phyloP scores from a whole-genome alignment of 2,329 filamentous ascomycete genomes.

The Arthrobotrys megalospora region DNA sequence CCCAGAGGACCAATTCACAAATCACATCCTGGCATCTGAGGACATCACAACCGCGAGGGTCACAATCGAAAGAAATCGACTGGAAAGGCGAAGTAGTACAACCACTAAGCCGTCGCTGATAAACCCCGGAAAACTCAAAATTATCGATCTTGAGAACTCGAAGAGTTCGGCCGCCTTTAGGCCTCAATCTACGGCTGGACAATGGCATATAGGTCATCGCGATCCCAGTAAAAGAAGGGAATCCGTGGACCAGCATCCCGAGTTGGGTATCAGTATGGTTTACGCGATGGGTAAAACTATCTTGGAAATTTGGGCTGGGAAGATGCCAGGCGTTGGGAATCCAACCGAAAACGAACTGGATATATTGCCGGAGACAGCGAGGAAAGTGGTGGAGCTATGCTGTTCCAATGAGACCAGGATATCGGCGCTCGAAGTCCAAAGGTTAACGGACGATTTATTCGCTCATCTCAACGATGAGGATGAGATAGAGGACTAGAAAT shows the following conservation, averaged over 20 bases:
- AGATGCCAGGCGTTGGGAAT: conserved; percentile 38
- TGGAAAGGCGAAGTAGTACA: conserved; percentile 47
- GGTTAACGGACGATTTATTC: conserved; percentile 38
- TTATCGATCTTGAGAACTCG: conserved; percentile 56
- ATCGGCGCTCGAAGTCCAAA: conserved; percentile 33
- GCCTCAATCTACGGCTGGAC: conserved; percentile 34
- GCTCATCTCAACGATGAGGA: conserved; percentile 35
- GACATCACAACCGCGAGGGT: conserved; percentile 16
- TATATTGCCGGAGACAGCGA: conserved; percentile 35
- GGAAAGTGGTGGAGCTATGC: conserved; percentile 41
- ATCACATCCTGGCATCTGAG: conserved; percentile 41
- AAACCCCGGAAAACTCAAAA: conserved; percentile 54
- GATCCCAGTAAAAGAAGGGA: conserved; percentile 32
- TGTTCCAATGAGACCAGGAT: conserved; percentile 34
- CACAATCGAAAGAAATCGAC: conserved; percentile 40
- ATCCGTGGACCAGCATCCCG: conserved; percentile 42
- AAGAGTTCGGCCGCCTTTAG: conserved; percentile 46
- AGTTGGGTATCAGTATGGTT: conserved; percentile 55
- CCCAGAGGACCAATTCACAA: conserved; percentile 45
- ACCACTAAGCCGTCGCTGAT: conserved; percentile 47
- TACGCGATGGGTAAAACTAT: conserved; percentile 60
- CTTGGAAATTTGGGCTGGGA: conserved; percentile 49
- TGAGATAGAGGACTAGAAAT: conserved; percentile 1
- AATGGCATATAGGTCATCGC: conserved; percentile 13
- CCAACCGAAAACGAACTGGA: conserved; percentile 33